Base-by-base conservation (phyloP, 2,329 filamentous ascomycete genomes). In the Neonectria hederae region DNA sequence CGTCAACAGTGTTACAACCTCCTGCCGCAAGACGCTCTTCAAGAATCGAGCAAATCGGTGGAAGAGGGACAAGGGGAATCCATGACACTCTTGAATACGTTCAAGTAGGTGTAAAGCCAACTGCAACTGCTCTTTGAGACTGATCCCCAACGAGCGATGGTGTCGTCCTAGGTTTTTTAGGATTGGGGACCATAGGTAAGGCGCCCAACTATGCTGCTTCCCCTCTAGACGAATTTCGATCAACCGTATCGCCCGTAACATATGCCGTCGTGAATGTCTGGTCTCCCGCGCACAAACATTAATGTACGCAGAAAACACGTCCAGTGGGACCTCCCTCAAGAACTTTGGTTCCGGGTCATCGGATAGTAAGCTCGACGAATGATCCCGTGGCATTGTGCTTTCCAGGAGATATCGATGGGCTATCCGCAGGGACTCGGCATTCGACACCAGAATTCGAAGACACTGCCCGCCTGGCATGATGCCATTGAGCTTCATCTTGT, bases 391-490 rank as follows among this genome's bases (percentile, higher is more conserved):
- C 30, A 59, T 62, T 8, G 69, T 65, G 65, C 83, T 83, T 62
- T 87, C 84, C 8, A 70, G 70, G 19, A 90, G 76, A 74, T 87
- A 89, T 22, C 74, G 72, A 35, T 85, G 64, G 0, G 83, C 88
- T 10, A 81, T 78, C 10, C 80, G 72, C 11, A 87, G 69, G 5
- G 82, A 83, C 1, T 75, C 70, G 0, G 89, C 84, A 68, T 87
- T 80, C 5, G 80, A 76, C 2, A 93, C 68, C 2, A 93, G 78
- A 19, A 87, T 83, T 3, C 79, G 78, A 8, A 92, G 81, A 26
- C 84, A 86, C 43, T 79, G 75, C 1, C 81, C 82, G 4, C 78
- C 73, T 0, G 89, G 86, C 7, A 74, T 77, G 21, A 90, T 73
- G 1, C 83, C 82, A 2, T 81, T 79, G 1, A 72, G 74, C 13